A percentile compares a stretch with the other conserved stretches of the same genome.
phyloP scores from a whole-genome alignment of 768 basidiomycete genomes.

The Boletus reticulatus region DNA sequence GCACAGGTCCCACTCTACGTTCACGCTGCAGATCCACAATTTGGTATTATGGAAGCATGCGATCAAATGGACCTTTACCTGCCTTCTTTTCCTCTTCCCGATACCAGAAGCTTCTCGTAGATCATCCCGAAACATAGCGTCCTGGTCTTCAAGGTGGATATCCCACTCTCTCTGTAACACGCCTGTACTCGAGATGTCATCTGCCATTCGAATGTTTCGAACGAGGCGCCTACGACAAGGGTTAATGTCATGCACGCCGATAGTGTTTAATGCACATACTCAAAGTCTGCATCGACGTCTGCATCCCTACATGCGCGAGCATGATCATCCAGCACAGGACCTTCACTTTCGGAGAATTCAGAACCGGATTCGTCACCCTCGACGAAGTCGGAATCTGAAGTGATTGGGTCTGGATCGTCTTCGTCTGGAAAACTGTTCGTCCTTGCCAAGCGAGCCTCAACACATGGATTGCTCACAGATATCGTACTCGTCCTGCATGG shows the following conservation, averaged over 20 bases:
- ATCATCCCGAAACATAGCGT: constrained; percentile 71
- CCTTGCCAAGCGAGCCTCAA: neutral
- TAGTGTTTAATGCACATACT: constrained; percentile 4
- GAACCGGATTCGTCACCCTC: constrained; percentile 4
- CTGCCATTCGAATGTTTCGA: constrained; percentile 1
- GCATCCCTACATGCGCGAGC: neutral
- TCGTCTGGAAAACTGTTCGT: constrained; percentile 10
- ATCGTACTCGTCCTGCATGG: neutral
- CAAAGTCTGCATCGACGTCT: constrained; percentile 22
- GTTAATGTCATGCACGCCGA: neutral
- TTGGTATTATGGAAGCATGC: neutral
- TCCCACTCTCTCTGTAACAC: constrained; percentile 10
- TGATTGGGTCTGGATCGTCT: neutral
- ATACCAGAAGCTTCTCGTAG: constrained; percentile 64
- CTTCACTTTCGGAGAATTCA: constrained; percentile 11
- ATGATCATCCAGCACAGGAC: constrained; percentile 1
- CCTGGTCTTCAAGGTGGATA: constrained; percentile 46
- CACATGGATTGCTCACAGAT: neutral
- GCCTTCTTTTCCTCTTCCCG: constrained; percentile 48
- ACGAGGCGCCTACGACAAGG: neutral
- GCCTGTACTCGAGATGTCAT: constrained; percentile 15
- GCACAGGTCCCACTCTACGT: constrained; percentile 11
- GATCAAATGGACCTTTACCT: constrained; percentile 31
- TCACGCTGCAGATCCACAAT: constrained; percentile 3
- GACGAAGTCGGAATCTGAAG: constrained; percentile 6